Base-by-base conservation (phyloP, 1,284 basidiomycete genomes). In the Sphaerobolus stellatus region DNA sequence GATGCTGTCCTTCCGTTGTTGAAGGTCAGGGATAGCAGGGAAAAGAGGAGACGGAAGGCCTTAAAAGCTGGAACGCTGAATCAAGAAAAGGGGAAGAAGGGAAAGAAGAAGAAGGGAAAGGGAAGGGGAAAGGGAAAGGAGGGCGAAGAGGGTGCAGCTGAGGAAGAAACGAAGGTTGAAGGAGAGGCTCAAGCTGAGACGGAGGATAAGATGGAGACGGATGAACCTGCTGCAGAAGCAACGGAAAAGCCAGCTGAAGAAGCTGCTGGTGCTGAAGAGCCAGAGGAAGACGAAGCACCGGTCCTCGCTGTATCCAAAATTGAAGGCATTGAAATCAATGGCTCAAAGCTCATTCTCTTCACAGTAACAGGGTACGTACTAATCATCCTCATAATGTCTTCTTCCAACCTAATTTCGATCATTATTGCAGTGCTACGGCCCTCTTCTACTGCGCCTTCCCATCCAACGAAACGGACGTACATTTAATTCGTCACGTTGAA, bases 1-100 rank as follows among this genome's bases (percentile, higher is more conserved):
- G 74, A 82, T 1, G 64, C 68, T 0, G 80, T 91, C 3, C 75
- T 80, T 52, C 83, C 86, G 0, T 85, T 81, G 60, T 79, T 93
- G 44, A 76, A 71, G 40, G 81, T 90, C 8, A 74, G 70, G 50
- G 73, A 59, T 67, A 69, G 50, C 69, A 63, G 38, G 65, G 67
- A 52, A 65, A 67, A 4, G 72, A 72, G 7, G 72, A 50, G 45
- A 43, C 38, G 48, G n/a, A n/a, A n/a, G n/a, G 55, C 53, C 9
- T 71, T 64, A 5, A 66, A 64, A 11, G 62, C 53, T 28, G 58
- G 60, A 33, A 61, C 41, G 29, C 52, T 61, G 50, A 5, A 58
- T 48, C 18, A 61, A 45, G 44, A 59, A 57, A 48, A 63, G 59
- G 54, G 62, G 54, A 56, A 63, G 55, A 67, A 62, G 61, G 51